A percentile compares a stretch with the other conserved stretches of the same genome.
These are phyloP conservation scores for Hanseniaspora gamundiae DNA, from an alignment of 1,139 yeast genomes.

Conservation along the genomic window DNA sequence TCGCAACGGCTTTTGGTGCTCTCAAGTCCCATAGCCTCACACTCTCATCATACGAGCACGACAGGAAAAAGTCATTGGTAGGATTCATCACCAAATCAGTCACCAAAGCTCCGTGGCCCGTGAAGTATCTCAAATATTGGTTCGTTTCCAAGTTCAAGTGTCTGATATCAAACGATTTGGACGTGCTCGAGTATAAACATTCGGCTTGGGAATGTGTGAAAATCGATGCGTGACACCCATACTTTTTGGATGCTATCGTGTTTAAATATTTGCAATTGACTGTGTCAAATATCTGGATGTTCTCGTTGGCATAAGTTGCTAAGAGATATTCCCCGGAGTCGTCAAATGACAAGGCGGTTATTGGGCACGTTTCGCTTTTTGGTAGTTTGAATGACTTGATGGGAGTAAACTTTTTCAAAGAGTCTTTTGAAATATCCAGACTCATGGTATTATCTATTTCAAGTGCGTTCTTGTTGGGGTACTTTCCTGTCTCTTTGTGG, in stretches of 20 bases:
- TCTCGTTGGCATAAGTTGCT: constrained; percentile 71
- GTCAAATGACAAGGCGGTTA: constrained; percentile 78
- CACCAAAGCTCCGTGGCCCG: constrained; percentile 75
- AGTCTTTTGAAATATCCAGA: constrained; percentile 28
- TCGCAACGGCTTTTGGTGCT: constrained; percentile 48
- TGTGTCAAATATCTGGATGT: constrained; percentile 74
- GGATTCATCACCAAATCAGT: constrained; percentile 67
- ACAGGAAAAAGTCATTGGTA: constrained; percentile 49
- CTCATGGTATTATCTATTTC: constrained; percentile 17
- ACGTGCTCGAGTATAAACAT: constrained; percentile 74
- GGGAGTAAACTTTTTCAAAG: constrained; percentile 40
- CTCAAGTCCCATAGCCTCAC: constrained; percentile 82
- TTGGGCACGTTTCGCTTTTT: constrained; percentile 40
- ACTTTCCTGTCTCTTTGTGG: no score
- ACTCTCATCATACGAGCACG: constrained; percentile 66
- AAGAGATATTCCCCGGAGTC: constrained; percentile 72
- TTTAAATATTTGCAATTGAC: constrained; percentile 49
- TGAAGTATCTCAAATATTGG: constrained; percentile 70
- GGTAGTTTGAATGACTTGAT: constrained; percentile 40
- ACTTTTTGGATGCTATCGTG: constrained; percentile 73
- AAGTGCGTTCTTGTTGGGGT: no score
- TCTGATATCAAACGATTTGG: constrained; percentile 56
- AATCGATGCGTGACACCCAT: constrained; percentile 80
- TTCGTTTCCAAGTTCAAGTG: constrained; percentile 69
- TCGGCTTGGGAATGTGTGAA: constrained; percentile 70